Conservation (phyloP, 345 rosid species). For the Hevea brasiliensis region DNA sequence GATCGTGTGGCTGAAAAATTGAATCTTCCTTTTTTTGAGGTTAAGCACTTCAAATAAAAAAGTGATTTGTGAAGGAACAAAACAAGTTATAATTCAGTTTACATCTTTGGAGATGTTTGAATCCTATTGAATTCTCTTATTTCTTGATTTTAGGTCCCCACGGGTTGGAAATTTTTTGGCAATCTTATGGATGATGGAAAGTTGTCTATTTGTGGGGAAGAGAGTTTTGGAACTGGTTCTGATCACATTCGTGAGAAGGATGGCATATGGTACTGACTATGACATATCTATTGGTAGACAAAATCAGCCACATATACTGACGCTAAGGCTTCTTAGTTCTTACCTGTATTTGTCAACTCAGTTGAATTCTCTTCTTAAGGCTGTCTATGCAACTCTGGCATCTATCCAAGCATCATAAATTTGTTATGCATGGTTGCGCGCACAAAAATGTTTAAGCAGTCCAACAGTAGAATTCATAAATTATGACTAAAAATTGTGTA, state of each 20-base stretch:
- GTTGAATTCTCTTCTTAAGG: neutral
- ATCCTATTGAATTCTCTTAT: constrained; percentile 21
- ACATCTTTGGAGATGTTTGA: neutral
- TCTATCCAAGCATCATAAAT: neutral
- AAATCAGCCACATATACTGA: neutral
- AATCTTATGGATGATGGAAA: constrained; percentile 97
- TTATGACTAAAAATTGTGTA: too few species aligned
- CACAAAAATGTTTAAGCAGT: too few species aligned
- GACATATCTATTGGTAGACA: neutral
- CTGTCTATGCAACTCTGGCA: neutral
- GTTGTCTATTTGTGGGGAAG: constrained; percentile 92
- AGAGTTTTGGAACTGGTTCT: constrained; percentile 97
- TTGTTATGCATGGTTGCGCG: neutral
- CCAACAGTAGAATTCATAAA: too few species aligned
- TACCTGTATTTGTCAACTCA: neutral
- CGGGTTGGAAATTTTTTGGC: constrained; percentile 97
- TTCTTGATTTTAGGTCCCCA: constrained; percentile 67
- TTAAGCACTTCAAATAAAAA: constrained; percentile 21
- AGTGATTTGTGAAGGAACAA: neutral
- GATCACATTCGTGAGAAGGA: constrained; percentile 97
- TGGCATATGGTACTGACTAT: constrained; percentile 76
- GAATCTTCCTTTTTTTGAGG: constrained; percentile 87
- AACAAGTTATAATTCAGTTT: neutral
- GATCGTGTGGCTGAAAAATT: constrained; percentile 88
- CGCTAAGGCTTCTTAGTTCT: neutral